These are phyloP conservation scores for Fusarium neocosmosporiellum DNA, from an alignment of 2,329 filamentous ascomycete species.

Conservation along the genomic window DNA sequence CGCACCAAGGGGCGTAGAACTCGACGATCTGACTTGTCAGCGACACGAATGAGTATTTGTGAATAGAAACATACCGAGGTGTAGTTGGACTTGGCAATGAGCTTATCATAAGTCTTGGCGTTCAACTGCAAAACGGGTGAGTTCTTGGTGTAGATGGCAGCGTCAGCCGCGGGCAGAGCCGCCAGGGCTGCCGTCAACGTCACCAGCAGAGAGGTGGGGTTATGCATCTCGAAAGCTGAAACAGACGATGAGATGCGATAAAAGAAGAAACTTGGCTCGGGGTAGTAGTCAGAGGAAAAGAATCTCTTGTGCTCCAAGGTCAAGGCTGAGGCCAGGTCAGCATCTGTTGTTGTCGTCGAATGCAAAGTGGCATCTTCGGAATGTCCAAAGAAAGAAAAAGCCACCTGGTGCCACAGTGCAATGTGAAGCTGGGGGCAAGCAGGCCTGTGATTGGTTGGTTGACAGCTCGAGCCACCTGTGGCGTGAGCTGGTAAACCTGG, in stretches of 20 bases:
- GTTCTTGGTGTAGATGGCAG: slow-evolving; percentile 84
- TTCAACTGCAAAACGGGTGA: slow-evolving; percentile 89
- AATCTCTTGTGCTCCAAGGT: slow-evolving; percentile 13
- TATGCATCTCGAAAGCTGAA: slow-evolving; percentile 60
- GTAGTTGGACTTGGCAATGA: slow-evolving; percentile 91
- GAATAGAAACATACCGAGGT: slow-evolving; percentile 76
- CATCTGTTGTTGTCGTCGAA: slow-evolving; percentile 22
- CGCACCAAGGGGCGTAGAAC: slow-evolving; percentile 98
- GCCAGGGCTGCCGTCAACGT: slow-evolving; percentile 69
- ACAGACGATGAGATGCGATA: not conserved
- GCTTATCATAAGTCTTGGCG: slow-evolving; percentile 79
- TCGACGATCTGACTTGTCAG: slow-evolving; percentile 67
- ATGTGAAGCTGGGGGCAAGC: slow-evolving; percentile 29
- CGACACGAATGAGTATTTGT: not conserved
- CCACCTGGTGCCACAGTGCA: slow-evolving; percentile 41
- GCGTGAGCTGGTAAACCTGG: slow-evolving; percentile 25
- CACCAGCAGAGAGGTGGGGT: slow-evolving; percentile 59
- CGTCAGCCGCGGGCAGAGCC: slow-evolving; percentile 71
- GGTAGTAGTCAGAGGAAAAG: not conserved
- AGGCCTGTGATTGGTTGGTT: slow-evolving; percentile 15
- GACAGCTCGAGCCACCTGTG: slow-evolving; percentile 42
- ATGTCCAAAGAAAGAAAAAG: slow-evolving; percentile 42
- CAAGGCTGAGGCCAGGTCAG: slow-evolving; percentile 17
- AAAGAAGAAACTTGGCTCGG: not conserved
- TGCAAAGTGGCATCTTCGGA: slow-evolving; percentile 45